Evolutionary conservation across 352 stramenopile genomes (phyloP), one percentile per base, ranked within the genome.

Genomic region (Pythium scleroteichum): DNA sequence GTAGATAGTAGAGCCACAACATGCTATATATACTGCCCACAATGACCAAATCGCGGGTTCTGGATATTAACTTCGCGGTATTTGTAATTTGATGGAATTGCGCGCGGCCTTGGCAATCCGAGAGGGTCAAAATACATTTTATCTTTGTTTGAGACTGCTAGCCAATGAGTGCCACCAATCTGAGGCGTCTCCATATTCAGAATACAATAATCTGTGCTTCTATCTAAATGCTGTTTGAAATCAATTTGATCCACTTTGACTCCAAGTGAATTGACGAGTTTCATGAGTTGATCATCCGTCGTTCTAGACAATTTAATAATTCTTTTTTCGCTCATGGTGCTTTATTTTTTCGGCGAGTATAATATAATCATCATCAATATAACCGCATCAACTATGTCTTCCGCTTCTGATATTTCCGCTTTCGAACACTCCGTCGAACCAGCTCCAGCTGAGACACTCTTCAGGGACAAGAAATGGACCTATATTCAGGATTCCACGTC

Each of bases 181-280:
- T 20, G 35, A 4, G 46, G 33, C 35, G 13, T 50, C 14, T 22
- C 56, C 56, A 64, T 64, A 45, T 64, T 64, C 2, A 64, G 5
- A 17, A 64, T 64, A n/a, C 33, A 49, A 50, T 64, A 64, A 23
- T 64, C 56, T 57, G 27, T 55, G 45, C 32, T 64, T 54, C 4
- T 54, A 29, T 64, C 38, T 47, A 64, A 20, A 5, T 51, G 23
- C 32, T 64, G 45, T 23, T 64, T 64, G 56, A 64, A 64, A 29
- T 64, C 56, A 45, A 64, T 64, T 55, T 64, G 45, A 64, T 64
- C 56, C 27, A 64, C 56, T 55, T 64, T 49, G 46, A 64, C 56
- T 5, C 56, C 56, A 10, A 64, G 46, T 27, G 32, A 49, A 24
- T 64, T 56, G 24, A 45, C 56, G 22, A 64, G 56, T 64, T 64